Percentiles rank a stretch among this genome's conserved stretches.
Evolutionary conservation across 2,329 filamentous ascomycete genomes (phyloP).

Genomic region (Penicillium sp.): DNA sequence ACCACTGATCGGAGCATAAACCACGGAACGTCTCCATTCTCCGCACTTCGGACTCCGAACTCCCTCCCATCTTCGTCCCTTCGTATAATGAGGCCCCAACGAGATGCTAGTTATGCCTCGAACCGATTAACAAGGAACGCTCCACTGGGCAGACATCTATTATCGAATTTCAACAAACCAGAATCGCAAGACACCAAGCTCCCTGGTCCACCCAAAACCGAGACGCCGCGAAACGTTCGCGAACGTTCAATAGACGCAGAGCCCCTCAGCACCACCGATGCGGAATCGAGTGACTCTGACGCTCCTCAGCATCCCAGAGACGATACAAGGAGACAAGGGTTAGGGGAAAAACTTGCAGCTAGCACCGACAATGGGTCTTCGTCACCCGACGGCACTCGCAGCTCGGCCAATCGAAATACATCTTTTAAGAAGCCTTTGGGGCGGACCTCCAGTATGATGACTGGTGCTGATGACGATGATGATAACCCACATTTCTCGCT

Average conservation of each 20-base stretch:
- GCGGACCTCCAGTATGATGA: constrained; percentile 13
- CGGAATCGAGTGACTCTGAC: constrained; percentile 5
- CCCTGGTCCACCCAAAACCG: background rate
- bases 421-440: background rate
- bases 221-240: background rate
- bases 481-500: constrained; percentile 3
- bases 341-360: constrained; percentile 27
- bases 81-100: constrained; percentile 18
- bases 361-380: background rate
- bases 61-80: background rate
- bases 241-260: constrained; percentile 37
- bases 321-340: constrained; percentile 7
- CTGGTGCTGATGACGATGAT: constrained; percentile 11
- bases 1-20: background rate
- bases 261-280: constrained; percentile 33
- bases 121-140: constrained; percentile 23
- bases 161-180: constrained; percentile 26
- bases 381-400: background rate
- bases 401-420: constrained; percentile 10
- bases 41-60: background rate
- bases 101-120: constrained; percentile 29
- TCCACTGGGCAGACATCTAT: constrained; percentile 13
- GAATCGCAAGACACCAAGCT: background rate
- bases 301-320: constrained; percentile 4
- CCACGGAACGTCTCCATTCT: background rate